Evolutionary conservation across 768 basidiomycete genomes (phyloP).

Genomic region (Lentinula edodes): DNA sequence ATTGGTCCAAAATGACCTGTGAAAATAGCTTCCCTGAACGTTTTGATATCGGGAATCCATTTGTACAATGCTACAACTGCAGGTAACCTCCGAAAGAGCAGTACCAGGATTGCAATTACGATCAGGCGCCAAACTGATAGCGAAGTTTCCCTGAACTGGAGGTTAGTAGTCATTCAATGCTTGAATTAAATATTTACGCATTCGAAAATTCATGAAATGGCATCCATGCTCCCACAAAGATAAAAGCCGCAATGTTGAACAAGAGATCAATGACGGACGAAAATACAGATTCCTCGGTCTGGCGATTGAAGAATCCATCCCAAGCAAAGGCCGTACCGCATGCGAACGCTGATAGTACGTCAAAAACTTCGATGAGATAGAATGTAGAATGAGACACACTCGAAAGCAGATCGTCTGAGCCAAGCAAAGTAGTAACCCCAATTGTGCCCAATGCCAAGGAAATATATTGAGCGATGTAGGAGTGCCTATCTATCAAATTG

Average conservation of each 20-base stretch:
- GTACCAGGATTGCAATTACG: constrained; percentile 75
- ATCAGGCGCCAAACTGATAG: constrained; percentile 82
- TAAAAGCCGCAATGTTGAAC: constrained; percentile 93
- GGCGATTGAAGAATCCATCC: constrained; percentile 91
- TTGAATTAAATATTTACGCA: constrained; percentile 15
- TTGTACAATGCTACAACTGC: constrained; percentile 78
- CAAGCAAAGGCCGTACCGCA: constrained; percentile 96
- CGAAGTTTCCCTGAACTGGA: constrained; percentile 15
- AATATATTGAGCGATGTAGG: constrained; percentile 89
- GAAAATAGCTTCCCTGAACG: constrained; percentile 88
- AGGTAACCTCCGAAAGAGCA: constrained; percentile 80
- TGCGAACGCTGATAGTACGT: constrained; percentile 49
- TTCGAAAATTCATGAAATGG: constrained; percentile 81
- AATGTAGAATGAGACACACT: constrained; percentile 16
- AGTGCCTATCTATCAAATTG: constrained; percentile 88
- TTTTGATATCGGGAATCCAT: constrained; percentile 97
- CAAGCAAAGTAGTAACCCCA: constrained; percentile 79
- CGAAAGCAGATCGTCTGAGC: constrained; percentile 90
- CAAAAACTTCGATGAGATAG: not conserved
- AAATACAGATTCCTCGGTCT: constrained; percentile 94
- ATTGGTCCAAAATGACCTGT: constrained; percentile 94
- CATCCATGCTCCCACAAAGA: constrained; percentile 97
- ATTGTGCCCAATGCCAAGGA: constrained; percentile 80
- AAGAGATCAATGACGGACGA: constrained; percentile 93
- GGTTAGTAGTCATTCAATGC: not conserved